Evolutionary conservation across 2,329 filamentous ascomycete species (phyloP), one percentile per base, ranked within the genome.

Genomic region (Fusarium clavum): DNA sequence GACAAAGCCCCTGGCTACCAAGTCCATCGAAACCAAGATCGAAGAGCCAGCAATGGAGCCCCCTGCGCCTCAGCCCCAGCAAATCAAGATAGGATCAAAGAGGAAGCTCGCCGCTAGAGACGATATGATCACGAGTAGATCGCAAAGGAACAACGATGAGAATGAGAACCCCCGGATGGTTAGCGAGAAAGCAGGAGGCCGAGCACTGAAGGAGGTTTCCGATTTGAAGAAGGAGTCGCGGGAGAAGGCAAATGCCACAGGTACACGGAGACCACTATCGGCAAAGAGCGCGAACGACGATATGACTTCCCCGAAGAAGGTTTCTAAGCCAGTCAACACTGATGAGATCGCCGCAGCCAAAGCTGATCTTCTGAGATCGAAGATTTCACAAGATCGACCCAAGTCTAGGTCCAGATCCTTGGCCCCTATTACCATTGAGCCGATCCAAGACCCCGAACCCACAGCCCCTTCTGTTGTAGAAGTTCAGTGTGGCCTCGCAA

Each of bases 201-300:
- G 82, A 74, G 81, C 80, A 13, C 77, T 85, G 52, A 88, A 86
- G 65, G 83, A 86, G 43, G 73, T 85, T 8, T 76, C 83, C 8
- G 77, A 74, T 34, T 77, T 79, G 56, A 81, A 80, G 57, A 83
- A 81, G 58, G 83, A 85, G n/a, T 71, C 71, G 6, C 77, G 77
- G 53, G 78, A 81, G 47, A 78, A 74, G 47, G 67, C 75, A 11
- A 73, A 75, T n/a, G 64, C 73, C 9, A 72, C 75, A 13, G 74
- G 76, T 24, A 69, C 77, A 38, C 83, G 87, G 52, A 86, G 83
- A 61, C 85, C 87, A 2, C 79, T 90, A 13, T 80, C 83, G 10
- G 81, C 82, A 47, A 91, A 91, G 79, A 91, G 82, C 78, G 85
- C 86, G 18, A 90, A 90, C 72, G 83, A 88, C 58, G 84, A 87